Conservation (phyloP, 768 basidiomycete species). For the Russula compacta region DNA sequence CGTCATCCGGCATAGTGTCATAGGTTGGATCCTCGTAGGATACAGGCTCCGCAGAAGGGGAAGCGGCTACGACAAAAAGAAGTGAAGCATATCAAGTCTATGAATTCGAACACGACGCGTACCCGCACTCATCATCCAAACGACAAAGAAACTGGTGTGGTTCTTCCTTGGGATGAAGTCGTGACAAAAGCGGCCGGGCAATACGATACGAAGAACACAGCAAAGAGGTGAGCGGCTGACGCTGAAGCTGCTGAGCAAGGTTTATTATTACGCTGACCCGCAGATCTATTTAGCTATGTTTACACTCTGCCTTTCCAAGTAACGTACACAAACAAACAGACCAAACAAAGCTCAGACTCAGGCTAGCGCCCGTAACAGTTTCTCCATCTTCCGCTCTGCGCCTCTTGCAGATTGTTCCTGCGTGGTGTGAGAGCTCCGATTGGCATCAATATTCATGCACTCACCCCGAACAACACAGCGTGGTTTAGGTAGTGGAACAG, state of each 20-base stretch:
- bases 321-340: neutral
- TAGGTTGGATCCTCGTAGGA: conserved; percentile 51
- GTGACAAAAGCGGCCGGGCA: neutral
- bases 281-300: conserved; percentile 8
- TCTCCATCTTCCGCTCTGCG: conserved; percentile 41
- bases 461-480: conserved; percentile 67
- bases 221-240: neutral
- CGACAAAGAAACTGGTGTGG: conserved; percentile 16
- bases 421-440: neutral
- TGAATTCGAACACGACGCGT: conserved; percentile 14
- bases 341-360: conserved; percentile 4
- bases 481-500: conserved; percentile 80
- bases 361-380: conserved; percentile 31
- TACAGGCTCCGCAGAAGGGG: conserved; percentile 8
- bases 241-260: neutral
- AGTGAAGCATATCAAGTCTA: conserved; percentile 5
- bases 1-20: conserved; percentile 43
- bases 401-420: conserved; percentile 45
- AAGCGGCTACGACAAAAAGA: conserved; percentile 18
- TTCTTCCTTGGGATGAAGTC: neutral
- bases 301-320: neutral
- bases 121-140: conserved; percentile 21
- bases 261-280: too few species aligned
- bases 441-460: conserved; percentile 22
- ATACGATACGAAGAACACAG: neutral